Conservation (phyloP, 352 stramenopile species). For the Phytophthora uliginosa region DNA sequence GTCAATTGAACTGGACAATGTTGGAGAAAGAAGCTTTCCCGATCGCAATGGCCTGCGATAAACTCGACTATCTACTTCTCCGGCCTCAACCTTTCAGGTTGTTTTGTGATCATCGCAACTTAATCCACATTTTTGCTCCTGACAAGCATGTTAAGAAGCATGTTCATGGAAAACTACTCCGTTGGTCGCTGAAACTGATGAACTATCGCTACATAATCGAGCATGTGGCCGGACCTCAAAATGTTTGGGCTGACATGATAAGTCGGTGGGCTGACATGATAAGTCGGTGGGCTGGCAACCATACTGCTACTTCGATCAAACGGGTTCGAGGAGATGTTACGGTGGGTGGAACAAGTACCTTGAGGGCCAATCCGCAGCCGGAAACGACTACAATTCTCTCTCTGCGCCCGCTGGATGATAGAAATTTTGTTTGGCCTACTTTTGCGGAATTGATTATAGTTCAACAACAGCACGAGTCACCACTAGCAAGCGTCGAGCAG, state of each 20-base stretch:
- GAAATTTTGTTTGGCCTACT: constrained; percentile 11
- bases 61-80: constrained; percentile 12
- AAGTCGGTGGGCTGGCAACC: constrained; percentile 15
- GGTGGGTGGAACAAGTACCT: no score
- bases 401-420: constrained; percentile 15
- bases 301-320: background rate
- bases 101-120: constrained; percentile 12
- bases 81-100: constrained; percentile 3
- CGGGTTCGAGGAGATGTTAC: background rate
- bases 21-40: constrained; percentile 4
- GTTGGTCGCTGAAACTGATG: constrained; percentile 16
- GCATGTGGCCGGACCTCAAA: constrained; percentile 7
- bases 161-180: constrained; percentile 11
- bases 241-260: constrained; percentile 31
- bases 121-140: constrained; percentile 17
- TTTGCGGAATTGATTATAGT: background rate
- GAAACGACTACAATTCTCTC: no score
- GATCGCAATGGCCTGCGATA: constrained; percentile 6
- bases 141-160: constrained; percentile 11
- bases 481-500: background rate
- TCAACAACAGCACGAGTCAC: background rate
- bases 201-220: constrained; percentile 23
- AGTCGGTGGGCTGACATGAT: no score
- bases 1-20: background rate
- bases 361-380: no score